Evolutionary conservation across 768 basidiomycete genomes (phyloP).

Genomic region (Xanthoconium stramineum): DNA sequence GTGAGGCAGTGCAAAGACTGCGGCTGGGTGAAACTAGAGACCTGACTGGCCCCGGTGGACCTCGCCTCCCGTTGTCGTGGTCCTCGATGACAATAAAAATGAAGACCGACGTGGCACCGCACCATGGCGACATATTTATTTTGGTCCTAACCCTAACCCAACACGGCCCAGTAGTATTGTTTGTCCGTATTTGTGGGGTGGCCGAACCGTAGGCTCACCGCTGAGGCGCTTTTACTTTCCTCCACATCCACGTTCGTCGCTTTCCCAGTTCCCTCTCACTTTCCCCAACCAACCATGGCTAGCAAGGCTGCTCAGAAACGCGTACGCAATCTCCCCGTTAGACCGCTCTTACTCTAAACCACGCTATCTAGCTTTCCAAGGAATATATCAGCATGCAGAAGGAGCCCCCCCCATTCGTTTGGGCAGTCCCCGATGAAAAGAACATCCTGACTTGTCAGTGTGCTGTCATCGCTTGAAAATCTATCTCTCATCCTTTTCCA

Average conservation of each 20-base stretch:
- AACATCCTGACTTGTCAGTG: conserved; percentile 90
- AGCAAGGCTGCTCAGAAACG: conserved; percentile 86
- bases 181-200: conserved; percentile 29
- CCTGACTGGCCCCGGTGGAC: too few relatives aligned
- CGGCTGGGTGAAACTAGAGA: background rate
- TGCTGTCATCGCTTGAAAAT: conserved; percentile 3
- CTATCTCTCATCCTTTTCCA: conserved; percentile 5
- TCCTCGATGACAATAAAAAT: background rate
- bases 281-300: conserved; percentile 50
- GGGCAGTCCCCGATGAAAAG: conserved; percentile 96
- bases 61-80: background rate
- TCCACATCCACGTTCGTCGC: conserved; percentile 21
- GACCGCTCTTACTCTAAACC: conserved; percentile 1
- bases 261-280: background rate
- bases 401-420: conserved; percentile 93
- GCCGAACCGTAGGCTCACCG: conserved; percentile 19
- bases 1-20: conserved; percentile 6
- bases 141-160: conserved; percentile 22
- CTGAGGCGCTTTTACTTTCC: conserved; percentile 22
- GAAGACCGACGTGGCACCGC: background rate
- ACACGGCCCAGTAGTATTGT: conserved; percentile 3
- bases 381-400: conserved; percentile 92
- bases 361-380: conserved; percentile 60
- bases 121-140: conserved; percentile 11
- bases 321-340: conserved; percentile 39